A percentile compares a stretch with the other conserved stretches of the same genome.
Conservation (phyloP, 768 basidiomycete species). For the Naganishia friedmannii region DNA sequence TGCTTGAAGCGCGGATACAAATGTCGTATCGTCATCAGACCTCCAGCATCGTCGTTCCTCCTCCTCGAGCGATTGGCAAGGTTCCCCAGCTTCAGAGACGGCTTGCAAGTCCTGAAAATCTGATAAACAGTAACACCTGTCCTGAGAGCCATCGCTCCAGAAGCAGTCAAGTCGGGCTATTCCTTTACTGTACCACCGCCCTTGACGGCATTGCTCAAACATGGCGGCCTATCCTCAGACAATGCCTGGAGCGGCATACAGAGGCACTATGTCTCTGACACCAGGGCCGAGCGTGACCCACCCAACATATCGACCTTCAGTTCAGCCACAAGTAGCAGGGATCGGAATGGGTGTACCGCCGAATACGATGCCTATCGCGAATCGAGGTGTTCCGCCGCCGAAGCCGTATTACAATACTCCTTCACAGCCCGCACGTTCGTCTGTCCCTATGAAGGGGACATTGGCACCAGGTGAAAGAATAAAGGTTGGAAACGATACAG, state of each 20-base stretch:
- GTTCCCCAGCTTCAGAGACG: too few relatives aligned
- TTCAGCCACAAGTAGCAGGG: not conserved
- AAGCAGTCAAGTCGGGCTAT: not conserved
- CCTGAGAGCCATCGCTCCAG: too few relatives aligned
- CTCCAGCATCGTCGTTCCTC: not conserved
- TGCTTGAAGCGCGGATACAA: not conserved
- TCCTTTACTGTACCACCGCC: not conserved
- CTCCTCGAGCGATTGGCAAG: not conserved
- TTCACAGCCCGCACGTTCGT: not conserved
- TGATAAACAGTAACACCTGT: too few relatives aligned
- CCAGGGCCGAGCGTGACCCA: not conserved
- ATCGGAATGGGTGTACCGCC: not conserved
- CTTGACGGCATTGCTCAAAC: not conserved
- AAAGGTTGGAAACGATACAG: constrained; percentile 72
- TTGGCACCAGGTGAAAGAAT: constrained; percentile 73
- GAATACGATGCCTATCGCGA: not conserved
- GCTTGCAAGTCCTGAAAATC: too few relatives aligned
- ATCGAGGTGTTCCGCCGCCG: not conserved
- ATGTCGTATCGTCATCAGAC: not conserved
- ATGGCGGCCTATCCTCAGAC: constrained; percentile 19
- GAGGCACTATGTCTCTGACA: not conserved
- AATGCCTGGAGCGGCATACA: constrained; percentile 13
- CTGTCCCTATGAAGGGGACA: constrained; percentile 48
- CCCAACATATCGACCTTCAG: not conserved
- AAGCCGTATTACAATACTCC: not conserved